These are phyloP conservation scores for Lepidium sativum DNA, from an alignment of 345 rosid species.

Conservation along the genomic window DNA sequence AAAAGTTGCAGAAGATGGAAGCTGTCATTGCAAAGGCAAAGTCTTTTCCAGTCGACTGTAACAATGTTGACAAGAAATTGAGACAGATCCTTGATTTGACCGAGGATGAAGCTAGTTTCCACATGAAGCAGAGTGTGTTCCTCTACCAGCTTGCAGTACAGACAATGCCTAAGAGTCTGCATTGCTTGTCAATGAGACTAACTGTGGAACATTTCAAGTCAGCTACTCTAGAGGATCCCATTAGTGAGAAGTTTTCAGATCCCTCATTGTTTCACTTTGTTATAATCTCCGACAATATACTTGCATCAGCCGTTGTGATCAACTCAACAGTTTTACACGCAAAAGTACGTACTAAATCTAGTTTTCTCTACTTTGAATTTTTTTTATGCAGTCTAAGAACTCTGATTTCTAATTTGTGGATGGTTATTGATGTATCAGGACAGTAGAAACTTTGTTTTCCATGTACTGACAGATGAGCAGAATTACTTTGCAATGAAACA, in stretches of 20 bases:
- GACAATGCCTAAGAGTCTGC: constrained; percentile 91
- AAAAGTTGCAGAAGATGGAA: too few species aligned
- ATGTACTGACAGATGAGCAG: constrained; percentile 80
- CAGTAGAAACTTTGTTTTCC: constrained; percentile 68
- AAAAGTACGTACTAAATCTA: constrained; percentile 34
- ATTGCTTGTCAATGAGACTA: constrained; percentile 83
- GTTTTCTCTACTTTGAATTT: constrained; percentile 6
- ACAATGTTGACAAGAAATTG: constrained; percentile 85
- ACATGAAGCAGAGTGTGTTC: constrained; percentile 73
- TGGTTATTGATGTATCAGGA: constrained; percentile 54
- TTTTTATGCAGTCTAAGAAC: background rate
- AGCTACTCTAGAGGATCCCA: constrained; percentile 27
- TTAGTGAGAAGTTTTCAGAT: constrained; percentile 51
- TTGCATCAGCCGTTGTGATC: constrained; percentile 86
- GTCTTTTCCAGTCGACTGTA: constrained; percentile 62
- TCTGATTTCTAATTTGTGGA: constrained; percentile 16
- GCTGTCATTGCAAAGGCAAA: background rate
- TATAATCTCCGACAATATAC: constrained; percentile 69
- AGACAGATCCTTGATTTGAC: constrained; percentile 87
- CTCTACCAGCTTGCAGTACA: constrained; percentile 83
- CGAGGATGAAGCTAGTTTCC: constrained; percentile 86
- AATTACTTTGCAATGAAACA: constrained; percentile 81
- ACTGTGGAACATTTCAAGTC: constrained; percentile 82
- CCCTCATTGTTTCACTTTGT: constrained; percentile 61
- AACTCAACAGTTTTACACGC: constrained; percentile 76